Evolutionary conservation across 129 eudicot genomes (phyloP), one percentile per base, ranked within the genome.

Genomic region (Deinandra increscens): DNA sequence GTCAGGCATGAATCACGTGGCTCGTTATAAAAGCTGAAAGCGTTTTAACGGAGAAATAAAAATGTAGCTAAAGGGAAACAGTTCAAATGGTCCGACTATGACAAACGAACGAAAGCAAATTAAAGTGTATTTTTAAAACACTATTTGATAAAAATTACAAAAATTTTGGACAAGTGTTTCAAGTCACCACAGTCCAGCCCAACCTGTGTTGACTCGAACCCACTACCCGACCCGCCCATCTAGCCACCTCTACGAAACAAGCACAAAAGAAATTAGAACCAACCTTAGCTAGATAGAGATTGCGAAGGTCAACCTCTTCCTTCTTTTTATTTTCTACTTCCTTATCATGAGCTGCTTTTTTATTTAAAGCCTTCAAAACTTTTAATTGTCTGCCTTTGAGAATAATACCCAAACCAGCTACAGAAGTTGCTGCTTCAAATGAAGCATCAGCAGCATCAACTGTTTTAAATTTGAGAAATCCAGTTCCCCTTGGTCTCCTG

Each of bases 401-500:
- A 46, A 89, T 74, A 70, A 94, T 82, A 56, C 99, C 99, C 78
- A 84, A 33, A 76, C 95, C 88, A 74, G 85, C 78, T 44, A 51
- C 90, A 75, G 82, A 80, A 53, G 81, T 83, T 70, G 92, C 92
- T 31, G 93, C 97, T 26, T 84, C 64, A 78, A 87, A 75, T 64
- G 97, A 92, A 70, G 97, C 87, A 66, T 84, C 84, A 44, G 84
- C 95, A 20, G 95, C 95, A 11, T 85, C 95, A 34, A 61, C 63
- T 62, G 86, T 83, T 72, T 72, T 80, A 60, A 93, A 93, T 80
- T 93, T 93, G 43, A 93, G 88, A 79, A 93, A 93, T 61, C 97
- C 97, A 66, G 95, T 87, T 73, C 98, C 98, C 67, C 82, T 86
- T 59, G 99, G 99, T 41, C 97, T 87, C 88, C 99, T 94, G 78